Percentiles rank a stretch among this genome's conserved stretches.
Conservation (phyloP, 441 rosid genomes). For the Brassica hybrid region DNA sequence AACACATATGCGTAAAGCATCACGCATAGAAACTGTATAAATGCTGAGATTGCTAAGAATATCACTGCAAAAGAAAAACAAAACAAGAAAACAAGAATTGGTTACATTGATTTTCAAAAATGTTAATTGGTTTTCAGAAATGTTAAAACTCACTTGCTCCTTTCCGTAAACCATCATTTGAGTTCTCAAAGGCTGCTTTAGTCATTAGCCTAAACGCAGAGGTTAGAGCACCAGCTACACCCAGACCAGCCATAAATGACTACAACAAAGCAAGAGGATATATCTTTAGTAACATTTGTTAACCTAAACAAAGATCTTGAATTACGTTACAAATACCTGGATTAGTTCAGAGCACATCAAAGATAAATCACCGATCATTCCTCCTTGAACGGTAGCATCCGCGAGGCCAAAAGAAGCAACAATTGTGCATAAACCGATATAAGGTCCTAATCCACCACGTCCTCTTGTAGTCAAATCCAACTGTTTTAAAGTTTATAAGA, state of each 20-base stretch:
- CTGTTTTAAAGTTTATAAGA: constrained; percentile 14
- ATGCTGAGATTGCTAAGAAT: constrained; percentile 42
- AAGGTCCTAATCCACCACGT: constrained; percentile 44
- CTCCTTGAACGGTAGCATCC: constrained; percentile 44
- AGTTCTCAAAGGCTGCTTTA: constrained; percentile 74
- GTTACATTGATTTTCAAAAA: background rate
- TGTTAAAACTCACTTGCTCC: constrained; percentile 55
- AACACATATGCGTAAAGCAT: constrained; percentile 37
- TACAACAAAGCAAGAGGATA: constrained; percentile 30
- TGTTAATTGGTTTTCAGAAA: background rate
- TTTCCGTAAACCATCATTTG: constrained; percentile 60
- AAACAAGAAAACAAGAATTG: too few species aligned
- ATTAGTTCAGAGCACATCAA: constrained; percentile 62
- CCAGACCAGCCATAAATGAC: constrained; percentile 82
- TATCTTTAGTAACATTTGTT: constrained; percentile 10
- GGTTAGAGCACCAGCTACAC: constrained; percentile 78
- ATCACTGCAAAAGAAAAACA: background rate
- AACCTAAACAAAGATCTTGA: background rate
- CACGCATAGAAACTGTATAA: constrained; percentile 37
- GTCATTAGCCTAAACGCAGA: constrained; percentile 75
- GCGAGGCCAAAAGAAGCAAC: constrained; percentile 43
- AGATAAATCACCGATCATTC: constrained; percentile 50
- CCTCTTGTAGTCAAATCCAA: constrained; percentile 45
- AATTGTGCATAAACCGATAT: constrained; percentile 37
- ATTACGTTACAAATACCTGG: constrained; percentile 49